Evolutionary conservation across 352 stramenopile species (phyloP).

Genomic region (Phytophthora vignae): DNA sequence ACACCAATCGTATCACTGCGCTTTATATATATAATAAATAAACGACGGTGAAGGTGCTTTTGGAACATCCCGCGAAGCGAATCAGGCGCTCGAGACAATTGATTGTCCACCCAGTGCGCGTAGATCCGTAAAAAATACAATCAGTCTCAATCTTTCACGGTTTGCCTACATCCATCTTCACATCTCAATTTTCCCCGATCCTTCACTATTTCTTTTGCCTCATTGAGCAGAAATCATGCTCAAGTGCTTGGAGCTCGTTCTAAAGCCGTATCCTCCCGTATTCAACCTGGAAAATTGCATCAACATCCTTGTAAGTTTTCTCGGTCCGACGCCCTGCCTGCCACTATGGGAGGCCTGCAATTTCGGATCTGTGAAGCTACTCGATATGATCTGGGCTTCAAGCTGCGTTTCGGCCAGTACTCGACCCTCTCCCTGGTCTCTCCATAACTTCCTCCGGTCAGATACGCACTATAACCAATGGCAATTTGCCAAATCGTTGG

Average conservation of each 20-base stretch:
- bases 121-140: too few relatives aligned
- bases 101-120: too few relatives aligned
- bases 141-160: too few relatives aligned
- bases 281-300: not conserved
- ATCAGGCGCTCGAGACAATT: too few relatives aligned
- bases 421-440: not conserved
- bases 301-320: not conserved
- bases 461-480: conserved; percentile 1
- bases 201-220: too few relatives aligned
- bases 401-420: not conserved
- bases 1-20: too few relatives aligned
- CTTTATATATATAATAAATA: too few relatives aligned
- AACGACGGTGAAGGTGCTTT: too few relatives aligned
- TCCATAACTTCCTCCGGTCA: not conserved
- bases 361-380: not conserved
- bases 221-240: not conserved
- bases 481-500: conserved; percentile 9
- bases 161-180: too few relatives aligned
- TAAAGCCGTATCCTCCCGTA: not conserved
- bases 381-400: not conserved
- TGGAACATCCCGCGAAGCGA: too few relatives aligned
- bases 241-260: not conserved
- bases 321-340: not conserved
- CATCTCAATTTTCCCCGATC: too few relatives aligned
- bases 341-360: not conserved